These are phyloP conservation scores for Erodium chrysanthum DNA, from an alignment of 441 rosid species.

Conservation along the genomic window DNA sequence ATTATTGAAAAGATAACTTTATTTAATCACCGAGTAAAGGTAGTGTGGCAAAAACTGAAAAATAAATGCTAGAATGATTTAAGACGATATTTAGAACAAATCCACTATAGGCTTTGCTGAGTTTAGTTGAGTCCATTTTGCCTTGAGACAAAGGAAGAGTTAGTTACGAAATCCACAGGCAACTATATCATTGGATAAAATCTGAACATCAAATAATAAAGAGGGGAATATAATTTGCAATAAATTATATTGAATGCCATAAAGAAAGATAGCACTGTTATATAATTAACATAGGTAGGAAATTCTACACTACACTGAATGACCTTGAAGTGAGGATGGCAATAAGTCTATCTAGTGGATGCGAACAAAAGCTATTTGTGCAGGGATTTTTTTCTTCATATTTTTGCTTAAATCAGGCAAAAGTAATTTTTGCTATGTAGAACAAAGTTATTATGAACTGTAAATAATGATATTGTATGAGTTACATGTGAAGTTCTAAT, in stretches of 20 bases:
- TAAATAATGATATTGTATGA: background rate
- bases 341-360: background rate
- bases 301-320: slow-evolving; percentile 2
- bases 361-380: background rate
- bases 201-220: background rate
- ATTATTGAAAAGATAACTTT: background rate
- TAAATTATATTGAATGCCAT: background rate
- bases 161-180: background rate
- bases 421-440: background rate
- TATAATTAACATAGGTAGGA: background rate
- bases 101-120: background rate
- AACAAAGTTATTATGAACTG: background rate
- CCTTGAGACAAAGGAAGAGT: background rate
- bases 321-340: background rate
- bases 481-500: slow-evolving; percentile 69
- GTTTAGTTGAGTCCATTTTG: background rate
- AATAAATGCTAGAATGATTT: background rate
- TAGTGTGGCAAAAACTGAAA: background rate
- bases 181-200: background rate
- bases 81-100: background rate
- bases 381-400: background rate
- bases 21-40: background rate
- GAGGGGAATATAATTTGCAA: background rate
- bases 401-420: background rate
- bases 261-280: no score